These are phyloP conservation scores for Komagataella kurtzmanii DNA, from an alignment of 805 yeast species.

Conservation along the genomic window DNA sequence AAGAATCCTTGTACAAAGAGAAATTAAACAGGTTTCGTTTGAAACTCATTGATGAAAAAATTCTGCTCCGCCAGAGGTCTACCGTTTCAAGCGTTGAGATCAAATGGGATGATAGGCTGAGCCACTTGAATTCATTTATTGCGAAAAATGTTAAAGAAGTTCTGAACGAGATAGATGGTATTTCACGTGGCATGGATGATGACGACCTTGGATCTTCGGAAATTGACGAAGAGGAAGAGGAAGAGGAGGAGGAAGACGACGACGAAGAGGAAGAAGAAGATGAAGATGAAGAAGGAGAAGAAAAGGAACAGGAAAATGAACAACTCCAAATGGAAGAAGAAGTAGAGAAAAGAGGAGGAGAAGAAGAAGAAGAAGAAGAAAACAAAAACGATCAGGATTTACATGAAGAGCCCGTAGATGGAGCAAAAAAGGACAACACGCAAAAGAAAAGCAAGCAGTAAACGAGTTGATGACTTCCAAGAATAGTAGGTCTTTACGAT, in stretches of 20 bases:
- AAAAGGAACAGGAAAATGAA: slow-evolving; percentile 1
- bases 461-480: too few species aligned
- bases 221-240: not conserved
- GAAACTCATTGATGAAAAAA: slow-evolving; percentile 13
- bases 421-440: too few species aligned
- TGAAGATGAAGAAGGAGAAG: slow-evolving; percentile 25
- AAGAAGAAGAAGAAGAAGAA: slow-evolving; percentile 35
- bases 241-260: slow-evolving; percentile 10
- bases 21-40: slow-evolving; percentile 14
- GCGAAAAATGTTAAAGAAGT: slow-evolving; percentile 9
- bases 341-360: slow-evolving; percentile 41
- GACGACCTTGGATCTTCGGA: slow-evolving; percentile 1
- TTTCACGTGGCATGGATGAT: slow-evolving; percentile 20
- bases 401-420: not conserved
- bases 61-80: slow-evolving; percentile 11
- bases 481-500: too few species aligned
- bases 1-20: slow-evolving; percentile 8
- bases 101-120: slow-evolving; percentile 16
- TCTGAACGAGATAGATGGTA: slow-evolving; percentile 5
- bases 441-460: too few species aligned
- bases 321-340: slow-evolving; percentile 5
- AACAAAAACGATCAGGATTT: slow-evolving; percentile 1
- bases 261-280: slow-evolving; percentile 54
- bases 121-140: slow-evolving; percentile 10
- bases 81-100: slow-evolving; percentile 9